These are phyloP conservation scores for Carpinus viminea DNA, from an alignment of 306 rosid genomes.

Conservation along the genomic window DNA sequence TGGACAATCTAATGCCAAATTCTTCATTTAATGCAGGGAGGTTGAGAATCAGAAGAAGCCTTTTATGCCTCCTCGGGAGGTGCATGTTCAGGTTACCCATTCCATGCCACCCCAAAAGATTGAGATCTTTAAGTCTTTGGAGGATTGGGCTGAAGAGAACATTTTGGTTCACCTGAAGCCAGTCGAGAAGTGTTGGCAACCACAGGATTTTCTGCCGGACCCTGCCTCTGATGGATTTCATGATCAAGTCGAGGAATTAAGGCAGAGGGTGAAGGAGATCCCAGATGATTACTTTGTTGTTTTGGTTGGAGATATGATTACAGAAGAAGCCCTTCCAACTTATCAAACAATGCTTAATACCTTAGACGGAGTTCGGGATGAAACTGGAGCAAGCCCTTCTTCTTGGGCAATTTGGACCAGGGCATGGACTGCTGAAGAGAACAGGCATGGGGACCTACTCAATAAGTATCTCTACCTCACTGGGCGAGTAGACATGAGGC, in stretches of 20 bases:
- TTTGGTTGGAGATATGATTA: constrained; percentile 91
- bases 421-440: constrained; percentile 98
- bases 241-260: constrained; percentile 77
- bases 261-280: constrained; percentile 75
- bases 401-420: constrained; percentile 96
- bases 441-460: constrained; percentile 91
- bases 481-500: constrained; percentile 91
- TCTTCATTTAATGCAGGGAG: constrained; percentile 48
- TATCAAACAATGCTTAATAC: constrained; percentile 94
- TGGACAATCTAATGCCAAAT: constrained; percentile 10
- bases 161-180: constrained; percentile 74
- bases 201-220: constrained; percentile 87
- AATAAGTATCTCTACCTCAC: constrained; percentile 85
- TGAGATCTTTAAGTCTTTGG: constrained; percentile 80
- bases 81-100: constrained; percentile 82
- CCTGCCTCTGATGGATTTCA: constrained; percentile 75
- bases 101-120: constrained; percentile 90
- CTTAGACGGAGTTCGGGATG: constrained; percentile 86
- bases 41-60: constrained; percentile 74
- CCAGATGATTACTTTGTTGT: constrained; percentile 89
- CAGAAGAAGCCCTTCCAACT: constrained; percentile 94
- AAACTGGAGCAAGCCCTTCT: constrained; percentile 88
- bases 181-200: constrained; percentile 93
- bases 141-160: constrained; percentile 83
- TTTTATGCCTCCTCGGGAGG: constrained; percentile 76